Evolutionary conservation across 768 basidiomycete genomes (phyloP).

Genomic region (Coprinellus micaceus): DNA sequence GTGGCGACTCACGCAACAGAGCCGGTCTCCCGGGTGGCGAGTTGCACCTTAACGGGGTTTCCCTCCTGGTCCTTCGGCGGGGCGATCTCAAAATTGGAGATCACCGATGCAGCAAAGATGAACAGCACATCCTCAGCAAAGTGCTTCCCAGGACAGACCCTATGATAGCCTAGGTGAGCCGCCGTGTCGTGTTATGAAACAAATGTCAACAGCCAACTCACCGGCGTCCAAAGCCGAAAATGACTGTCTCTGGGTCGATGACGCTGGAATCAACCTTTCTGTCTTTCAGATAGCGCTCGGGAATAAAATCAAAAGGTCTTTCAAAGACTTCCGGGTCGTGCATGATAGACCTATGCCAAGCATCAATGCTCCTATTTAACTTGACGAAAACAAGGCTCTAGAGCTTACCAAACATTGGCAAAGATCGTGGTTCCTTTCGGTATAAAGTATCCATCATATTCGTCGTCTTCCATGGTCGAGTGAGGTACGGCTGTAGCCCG

Average conservation of each 20-base stretch:
- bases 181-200: too few species aligned
- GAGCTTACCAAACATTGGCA: not conserved
- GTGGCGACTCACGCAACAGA: conserved; percentile 19
- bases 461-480: conserved; percentile 31
- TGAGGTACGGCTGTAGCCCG: conserved; percentile 20
- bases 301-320: conserved; percentile 24
- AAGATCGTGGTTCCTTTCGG: conserved; percentile 7
- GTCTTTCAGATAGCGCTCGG: conserved; percentile 27
- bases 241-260: conserved; percentile 22
- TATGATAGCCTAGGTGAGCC: not conserved
- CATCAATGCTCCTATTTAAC: not conserved
- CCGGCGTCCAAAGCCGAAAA: conserved; percentile 29
- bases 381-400: not conserved
- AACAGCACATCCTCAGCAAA: conserved; percentile 23
- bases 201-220: not conserved
- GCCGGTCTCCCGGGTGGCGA: conserved; percentile 13
- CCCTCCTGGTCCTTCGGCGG: conserved; percentile 20
- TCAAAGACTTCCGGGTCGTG: conserved; percentile 19
- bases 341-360: conserved; percentile 12
- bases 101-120: conserved; percentile 15
- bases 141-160: conserved; percentile 25
- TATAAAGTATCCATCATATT: conserved; percentile 19
- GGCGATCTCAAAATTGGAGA: conserved; percentile 22
- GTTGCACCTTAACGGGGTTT: conserved; percentile 15
- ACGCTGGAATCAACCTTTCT: conserved; percentile 19